Base-by-base conservation (phyloP, 2,329 filamentous ascomycete species). In the Phoma sp. region DNA sequence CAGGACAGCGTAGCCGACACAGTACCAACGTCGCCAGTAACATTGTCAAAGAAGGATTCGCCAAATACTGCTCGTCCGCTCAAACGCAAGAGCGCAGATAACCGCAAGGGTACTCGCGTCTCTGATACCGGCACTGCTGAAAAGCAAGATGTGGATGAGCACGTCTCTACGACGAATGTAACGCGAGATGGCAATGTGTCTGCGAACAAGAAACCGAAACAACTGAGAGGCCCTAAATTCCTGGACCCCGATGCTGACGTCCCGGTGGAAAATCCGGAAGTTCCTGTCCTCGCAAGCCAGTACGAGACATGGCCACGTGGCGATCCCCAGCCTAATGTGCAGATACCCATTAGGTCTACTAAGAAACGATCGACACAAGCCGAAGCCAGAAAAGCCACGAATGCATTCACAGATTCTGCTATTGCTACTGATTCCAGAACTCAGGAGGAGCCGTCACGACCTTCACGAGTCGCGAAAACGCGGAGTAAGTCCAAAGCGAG, bases 61-160 rank as follows among this genome's bases (percentile, higher is more conserved):
- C 10, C 19, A 2, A 24, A 15, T 13, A 25, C 32, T 2, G 2
- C 33, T 13, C 19, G 39, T 17, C 32, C 38, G 21, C 27, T 17
- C 19, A 44, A 44, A 7, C 45, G 45, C 3, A 55, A 45, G 41
- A 55, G 39, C 7, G 35, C 15, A 2, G 33, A 40, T 10, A 54
- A 38, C 31, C 10, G 22, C 15, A 27, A 4, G 1, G 43, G 44
- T 25, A 15, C 21, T 25, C 7, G 25, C n/a, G 12, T 3, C 4
- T 25, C 25, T 35, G 39, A 35, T 3, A 22, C 6, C 6, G 12
- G 13, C 1, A 17, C 43, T 17, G 21, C 8, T 8, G 12, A 8
- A 13, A 21, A 10, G 12, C 37, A 24, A 21, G 13, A 13, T 6
- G 27, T 21, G 10, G 15, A 13, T n/a, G 29, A 40, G 6, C 36